Conservation (phyloP, 2,329 filamentous ascomycete species). For the Eutypella sp. region DNA sequence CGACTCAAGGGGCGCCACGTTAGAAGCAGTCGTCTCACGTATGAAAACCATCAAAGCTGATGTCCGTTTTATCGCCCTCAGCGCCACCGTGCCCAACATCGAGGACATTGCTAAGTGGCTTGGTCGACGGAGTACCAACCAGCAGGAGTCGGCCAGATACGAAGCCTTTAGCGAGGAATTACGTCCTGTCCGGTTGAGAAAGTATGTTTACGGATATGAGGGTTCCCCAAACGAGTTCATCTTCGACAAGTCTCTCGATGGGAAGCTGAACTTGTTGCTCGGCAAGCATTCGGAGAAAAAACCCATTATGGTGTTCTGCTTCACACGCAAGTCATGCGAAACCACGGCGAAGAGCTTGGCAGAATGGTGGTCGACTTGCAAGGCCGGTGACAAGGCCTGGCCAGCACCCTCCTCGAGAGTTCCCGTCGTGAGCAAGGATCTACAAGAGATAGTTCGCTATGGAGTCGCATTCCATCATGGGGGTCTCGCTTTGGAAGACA, state of each 20-base stretch:
- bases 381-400: slow-evolving; percentile 56
- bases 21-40: slow-evolving; percentile 79
- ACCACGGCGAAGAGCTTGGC: slow-evolving; percentile 63
- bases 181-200: slow-evolving; percentile 70
- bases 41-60: slow-evolving; percentile 77
- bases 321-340: slow-evolving; percentile 66
- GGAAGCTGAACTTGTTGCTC: slow-evolving; percentile 62
- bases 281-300: slow-evolving; percentile 63
- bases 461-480: slow-evolving; percentile 83
- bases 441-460: slow-evolving; percentile 43
- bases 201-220: slow-evolving; percentile 70
- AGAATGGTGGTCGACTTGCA: slow-evolving; percentile 56
- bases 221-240: slow-evolving; percentile 64
- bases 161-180: slow-evolving; percentile 77
- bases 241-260: slow-evolving; percentile 67
- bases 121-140: slow-evolving; percentile 57
- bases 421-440: slow-evolving; percentile 51
- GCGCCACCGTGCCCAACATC: slow-evolving; percentile 79
- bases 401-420: slow-evolving; percentile 47
- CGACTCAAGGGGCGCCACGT: slow-evolving; percentile 69
- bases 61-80: slow-evolving; percentile 75
- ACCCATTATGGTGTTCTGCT: slow-evolving; percentile 80
- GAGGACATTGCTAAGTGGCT: slow-evolving; percentile 77
- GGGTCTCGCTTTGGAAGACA: slow-evolving; percentile 62
- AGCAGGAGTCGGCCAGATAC: slow-evolving; percentile 57